Evolutionary conservation across 805 yeast species (phyloP).

Genomic region (Millerozyma miso): DNA sequence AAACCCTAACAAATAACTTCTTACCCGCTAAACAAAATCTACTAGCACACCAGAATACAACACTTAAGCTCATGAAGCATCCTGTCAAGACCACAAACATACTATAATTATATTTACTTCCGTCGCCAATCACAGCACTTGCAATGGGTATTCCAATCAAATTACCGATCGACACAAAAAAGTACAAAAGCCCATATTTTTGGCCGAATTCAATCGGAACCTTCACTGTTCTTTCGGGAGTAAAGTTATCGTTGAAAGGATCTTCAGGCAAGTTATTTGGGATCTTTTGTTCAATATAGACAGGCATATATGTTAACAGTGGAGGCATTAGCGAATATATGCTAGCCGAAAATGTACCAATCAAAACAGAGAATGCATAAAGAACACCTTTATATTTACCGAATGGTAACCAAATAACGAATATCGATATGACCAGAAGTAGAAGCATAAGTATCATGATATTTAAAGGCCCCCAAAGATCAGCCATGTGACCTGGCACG

Average conservation of each 20-base stretch:
- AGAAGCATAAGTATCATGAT: constrained; percentile 29
- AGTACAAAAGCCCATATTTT: constrained; percentile 31
- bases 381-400: constrained; percentile 22
- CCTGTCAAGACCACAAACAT: constrained; percentile 31
- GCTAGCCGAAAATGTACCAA: constrained; percentile 33
- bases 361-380: constrained; percentile 30
- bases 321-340: constrained; percentile 34
- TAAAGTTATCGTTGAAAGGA: neutral
- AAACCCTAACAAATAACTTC: constrained; percentile 19
- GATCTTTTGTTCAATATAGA: neutral
- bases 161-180: constrained; percentile 27
- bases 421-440: constrained; percentile 19
- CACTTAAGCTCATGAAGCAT: constrained; percentile 22
- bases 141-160: constrained; percentile 33
- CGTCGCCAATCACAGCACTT: constrained; percentile 25
- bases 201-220: constrained; percentile 25
- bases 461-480: constrained; percentile 25
- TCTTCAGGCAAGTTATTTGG: neutral
- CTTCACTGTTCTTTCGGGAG: neutral
- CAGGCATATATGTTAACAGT: constrained; percentile 15
- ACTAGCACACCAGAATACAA: constrained; percentile 22
- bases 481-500: constrained; percentile 27
- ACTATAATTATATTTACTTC: constrained; percentile 22
- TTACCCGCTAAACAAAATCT: constrained; percentile 19
- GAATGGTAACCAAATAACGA: constrained; percentile 32